These are phyloP conservation scores for Backusella macrospora DNA, from an alignment of 192 early-diverging fungal species.

Conservation along the genomic window DNA sequence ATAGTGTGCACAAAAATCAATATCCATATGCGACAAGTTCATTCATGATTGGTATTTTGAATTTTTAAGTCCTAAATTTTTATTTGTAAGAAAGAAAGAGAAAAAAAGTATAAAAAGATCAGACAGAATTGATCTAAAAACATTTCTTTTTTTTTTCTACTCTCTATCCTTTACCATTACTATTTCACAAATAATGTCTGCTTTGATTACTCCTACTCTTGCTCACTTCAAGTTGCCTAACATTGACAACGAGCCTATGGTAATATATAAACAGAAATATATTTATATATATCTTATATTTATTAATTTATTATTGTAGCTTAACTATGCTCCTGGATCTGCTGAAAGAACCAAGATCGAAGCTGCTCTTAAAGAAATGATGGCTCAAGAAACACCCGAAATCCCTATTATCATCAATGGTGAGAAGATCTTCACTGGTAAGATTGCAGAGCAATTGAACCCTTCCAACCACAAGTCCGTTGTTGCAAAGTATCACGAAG, in stretches of 20 bases:
- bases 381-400: slow-evolving; percentile 65
- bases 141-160: background rate
- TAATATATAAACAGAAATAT: slow-evolving; percentile 24
- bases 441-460: slow-evolving; percentile 72
- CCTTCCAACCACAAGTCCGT: slow-evolving; percentile 83
- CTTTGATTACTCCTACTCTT: slow-evolving; percentile 55
- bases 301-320: slow-evolving; percentile 39
- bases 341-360: slow-evolving; percentile 72
- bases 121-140: slow-evolving; percentile 1
- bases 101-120: background rate
- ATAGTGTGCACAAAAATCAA: background rate
- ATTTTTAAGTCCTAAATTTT: background rate
- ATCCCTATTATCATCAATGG: slow-evolving; percentile 89
- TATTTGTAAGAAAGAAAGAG: slow-evolving; percentile 6
- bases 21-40: background rate
- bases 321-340: slow-evolving; percentile 74
- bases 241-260: slow-evolving; percentile 88
- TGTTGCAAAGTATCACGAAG: slow-evolving; percentile 85
- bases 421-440: slow-evolving; percentile 72
- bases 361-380: slow-evolving; percentile 78
- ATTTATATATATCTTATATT: background rate
- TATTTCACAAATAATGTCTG: slow-evolving; percentile 6
- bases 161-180: background rate
- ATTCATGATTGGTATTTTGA: slow-evolving; percentile 10
- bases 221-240: slow-evolving; percentile 81